Base-by-base conservation (phyloP, 1,284 basidiomycete genomes). In the Volvariella volvacea region DNA sequence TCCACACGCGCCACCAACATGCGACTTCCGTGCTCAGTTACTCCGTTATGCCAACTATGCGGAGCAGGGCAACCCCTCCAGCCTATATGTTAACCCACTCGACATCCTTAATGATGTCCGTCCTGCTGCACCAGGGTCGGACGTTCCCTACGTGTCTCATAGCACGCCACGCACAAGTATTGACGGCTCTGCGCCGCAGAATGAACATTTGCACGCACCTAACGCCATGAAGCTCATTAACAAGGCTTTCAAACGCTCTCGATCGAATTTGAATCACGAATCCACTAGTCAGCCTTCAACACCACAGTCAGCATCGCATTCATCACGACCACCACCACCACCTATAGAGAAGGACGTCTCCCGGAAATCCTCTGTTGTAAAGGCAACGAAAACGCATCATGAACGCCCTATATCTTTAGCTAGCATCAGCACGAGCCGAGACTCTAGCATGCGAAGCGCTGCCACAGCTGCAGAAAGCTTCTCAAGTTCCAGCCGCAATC, bases 1-100 rank as follows among this genome's bases (percentile, higher is more conserved):
- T 1, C 60, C 65, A 20, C 78, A 84, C 39, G 88, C 89, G 0
- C 78, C 87, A 10, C 75, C 82, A 1, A 84, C 83, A 1, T 96
- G 92, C 61, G 88, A 94, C 56, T 72, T 93, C 22, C 84, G 87
- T 42, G 75, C 85, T 1, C 87, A 86, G 55, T 70, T 88, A 12
- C 64, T 88, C 28, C 58, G 78, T 39, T 84, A 84, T 49, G 83
- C 83, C 0, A 79, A 84, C 48, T 83, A 83, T 52, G 83, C 84
- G 12, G 80, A 83, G 59, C 74, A 74, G 49, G 76, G 78, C 15
- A 77, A 71, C 50, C 66, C 77, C 6, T 48, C 62, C 4, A 78
- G 73, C 54, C 62, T 63, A 9, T 78, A 78, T 45, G 65, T 67
- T 31, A 74, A 76, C 43, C 71, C 77, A 9, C 59, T 70, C 38